Percentiles rank a stretch among this genome's conserved stretches.
Evolutionary conservation across 2,329 filamentous ascomycete genomes (phyloP).

Genomic region (Aspergillus ochraceus): DNA sequence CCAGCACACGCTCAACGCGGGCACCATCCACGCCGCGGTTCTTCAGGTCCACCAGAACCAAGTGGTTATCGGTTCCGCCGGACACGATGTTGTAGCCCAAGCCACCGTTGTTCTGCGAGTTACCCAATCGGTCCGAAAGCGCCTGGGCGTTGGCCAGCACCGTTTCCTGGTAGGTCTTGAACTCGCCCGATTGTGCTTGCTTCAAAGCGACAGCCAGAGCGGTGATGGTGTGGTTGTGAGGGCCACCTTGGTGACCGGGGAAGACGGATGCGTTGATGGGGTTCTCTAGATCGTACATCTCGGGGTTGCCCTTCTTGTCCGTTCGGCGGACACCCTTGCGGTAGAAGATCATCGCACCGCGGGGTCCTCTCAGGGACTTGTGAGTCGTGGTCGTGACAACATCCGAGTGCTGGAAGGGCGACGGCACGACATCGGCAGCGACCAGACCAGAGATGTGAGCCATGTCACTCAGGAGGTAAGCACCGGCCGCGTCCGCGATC

Average conservation of each 20-base stretch:
- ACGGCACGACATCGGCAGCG: slow-evolving; percentile 87
- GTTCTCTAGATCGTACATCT: slow-evolving; percentile 87
- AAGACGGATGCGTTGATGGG: slow-evolving; percentile 99
- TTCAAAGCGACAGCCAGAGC: slow-evolving; percentile 92
- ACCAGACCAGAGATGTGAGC: slow-evolving; percentile 97
- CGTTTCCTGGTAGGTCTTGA: slow-evolving; percentile 90
- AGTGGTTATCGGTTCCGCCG: slow-evolving; percentile 95
- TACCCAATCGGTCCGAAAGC: slow-evolving; percentile 68
- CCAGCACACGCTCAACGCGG: slow-evolving; percentile 84
- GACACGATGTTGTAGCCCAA: slow-evolving; percentile 93
- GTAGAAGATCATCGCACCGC: slow-evolving; percentile 99
- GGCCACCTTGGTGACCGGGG: slow-evolving; percentile 96
- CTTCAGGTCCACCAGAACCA: slow-evolving; percentile 93
- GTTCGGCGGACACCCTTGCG: slow-evolving; percentile 91
- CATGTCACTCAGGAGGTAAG: slow-evolving; percentile 97
- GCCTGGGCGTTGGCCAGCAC: slow-evolving; percentile 93
- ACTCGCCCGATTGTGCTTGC: slow-evolving; percentile 87
- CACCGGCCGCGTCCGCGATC: slow-evolving; percentile 89
- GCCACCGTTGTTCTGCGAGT: slow-evolving; percentile 67
- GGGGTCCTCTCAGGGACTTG: slow-evolving; percentile 96
- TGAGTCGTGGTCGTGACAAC: slow-evolving; percentile 98
- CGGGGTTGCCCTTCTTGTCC: slow-evolving; percentile 90
- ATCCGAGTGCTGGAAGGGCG: slow-evolving; percentile 88
- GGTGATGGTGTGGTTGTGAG: slow-evolving; percentile 99
- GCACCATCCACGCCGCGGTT: slow-evolving; percentile 85